phyloP scores from a whole-genome alignment of 805 yeast genomes.

The Lachancea fermentati region DNA sequence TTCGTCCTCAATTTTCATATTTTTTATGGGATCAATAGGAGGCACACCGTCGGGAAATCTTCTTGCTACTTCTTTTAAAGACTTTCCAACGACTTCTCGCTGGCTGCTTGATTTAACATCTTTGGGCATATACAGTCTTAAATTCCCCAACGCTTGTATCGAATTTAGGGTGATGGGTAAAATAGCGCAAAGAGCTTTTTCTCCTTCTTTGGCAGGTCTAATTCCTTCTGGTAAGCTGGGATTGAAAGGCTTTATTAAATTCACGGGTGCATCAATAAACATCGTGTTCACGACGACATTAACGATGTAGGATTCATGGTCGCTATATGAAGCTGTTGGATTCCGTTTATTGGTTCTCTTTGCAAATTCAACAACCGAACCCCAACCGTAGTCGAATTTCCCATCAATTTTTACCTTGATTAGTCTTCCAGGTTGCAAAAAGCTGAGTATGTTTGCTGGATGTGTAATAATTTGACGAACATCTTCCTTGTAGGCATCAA shows the following conservation, averaged over 20 bases:
- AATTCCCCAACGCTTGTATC: conserved; percentile 66
- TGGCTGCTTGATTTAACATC: conserved; percentile 60
- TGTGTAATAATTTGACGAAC: conserved; percentile 79
- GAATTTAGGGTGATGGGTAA: conserved; percentile 83
- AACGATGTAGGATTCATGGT: conserved; percentile 86
- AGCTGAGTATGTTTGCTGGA: conserved; percentile 80
- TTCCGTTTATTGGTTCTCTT: conserved; percentile 65
- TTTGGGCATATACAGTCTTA: conserved; percentile 74
- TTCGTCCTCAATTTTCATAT: conserved; percentile 85
- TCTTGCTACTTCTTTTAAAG: conserved; percentile 71
- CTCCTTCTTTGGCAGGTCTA: conserved; percentile 73
- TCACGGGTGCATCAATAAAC: conserved; percentile 80
- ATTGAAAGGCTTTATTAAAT: conserved; percentile 67
- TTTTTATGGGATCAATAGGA: conserved; percentile 80
- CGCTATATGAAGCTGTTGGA: conserved; percentile 54
- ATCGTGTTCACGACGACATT: conserved; percentile 75
- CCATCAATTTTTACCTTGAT: conserved; percentile 54
- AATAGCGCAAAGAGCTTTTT: conserved; percentile 64
- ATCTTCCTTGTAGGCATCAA: conserved; percentile 66
- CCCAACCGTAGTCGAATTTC: conserved; percentile 88
- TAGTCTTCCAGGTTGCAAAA: conserved; percentile 84
- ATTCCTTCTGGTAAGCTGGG: conserved; percentile 85
- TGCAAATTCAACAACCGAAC: conserved; percentile 69
- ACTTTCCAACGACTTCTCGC: conserved; percentile 58
- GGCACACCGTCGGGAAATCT: conserved; percentile 91